Evolutionary conservation across 2,329 filamentous ascomycete genomes (phyloP).

Genomic region (Aspergillus spinulosporus): DNA sequence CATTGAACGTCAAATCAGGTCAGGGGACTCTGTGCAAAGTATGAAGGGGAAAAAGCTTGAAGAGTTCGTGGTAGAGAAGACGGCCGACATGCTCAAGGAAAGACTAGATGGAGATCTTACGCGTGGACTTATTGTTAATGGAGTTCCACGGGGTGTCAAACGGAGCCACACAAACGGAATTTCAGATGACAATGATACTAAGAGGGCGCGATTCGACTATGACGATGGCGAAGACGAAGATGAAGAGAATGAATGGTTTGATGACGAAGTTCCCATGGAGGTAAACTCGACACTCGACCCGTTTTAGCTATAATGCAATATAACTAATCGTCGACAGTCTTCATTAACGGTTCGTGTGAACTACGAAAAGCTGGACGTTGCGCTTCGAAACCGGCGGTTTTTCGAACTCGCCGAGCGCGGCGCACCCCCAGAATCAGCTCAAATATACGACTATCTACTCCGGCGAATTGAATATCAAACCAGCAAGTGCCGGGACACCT

Average conservation of each 20-base stretch:
- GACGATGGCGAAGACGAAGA: constrained; percentile 32
- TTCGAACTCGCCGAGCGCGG: constrained; percentile 69
- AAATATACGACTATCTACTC: constrained; percentile 75
- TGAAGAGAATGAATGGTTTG: constrained; percentile 40
- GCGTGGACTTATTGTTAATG: constrained; percentile 33
- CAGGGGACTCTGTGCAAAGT: constrained; percentile 32
- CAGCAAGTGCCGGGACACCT: constrained; percentile 60
- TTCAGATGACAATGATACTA: constrained; percentile 22
- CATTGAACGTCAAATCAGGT: constrained; percentile 35
- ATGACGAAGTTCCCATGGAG: constrained; percentile 42
- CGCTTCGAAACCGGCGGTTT: constrained; percentile 76
- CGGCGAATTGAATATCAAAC: constrained; percentile 68
- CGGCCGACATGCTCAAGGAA: constrained; percentile 34
- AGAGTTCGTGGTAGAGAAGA: constrained; percentile 33
- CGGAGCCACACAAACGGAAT: constrained; percentile 27
- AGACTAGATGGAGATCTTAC: constrained; percentile 39
- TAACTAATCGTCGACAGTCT: constrained; percentile 52
- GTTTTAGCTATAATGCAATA: background rate
- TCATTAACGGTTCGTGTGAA: constrained; percentile 77
- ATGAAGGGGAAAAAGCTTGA: constrained; percentile 44
- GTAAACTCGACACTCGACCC: constrained; percentile 26
- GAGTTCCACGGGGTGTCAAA: constrained; percentile 37
- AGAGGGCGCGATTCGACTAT: constrained; percentile 27
- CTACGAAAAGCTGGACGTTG: constrained; percentile 78
- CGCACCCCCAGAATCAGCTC: constrained; percentile 71